phyloP scores from a whole-genome alignment of 139 green algal species.

The Chlamydomonas incerta region DNA sequence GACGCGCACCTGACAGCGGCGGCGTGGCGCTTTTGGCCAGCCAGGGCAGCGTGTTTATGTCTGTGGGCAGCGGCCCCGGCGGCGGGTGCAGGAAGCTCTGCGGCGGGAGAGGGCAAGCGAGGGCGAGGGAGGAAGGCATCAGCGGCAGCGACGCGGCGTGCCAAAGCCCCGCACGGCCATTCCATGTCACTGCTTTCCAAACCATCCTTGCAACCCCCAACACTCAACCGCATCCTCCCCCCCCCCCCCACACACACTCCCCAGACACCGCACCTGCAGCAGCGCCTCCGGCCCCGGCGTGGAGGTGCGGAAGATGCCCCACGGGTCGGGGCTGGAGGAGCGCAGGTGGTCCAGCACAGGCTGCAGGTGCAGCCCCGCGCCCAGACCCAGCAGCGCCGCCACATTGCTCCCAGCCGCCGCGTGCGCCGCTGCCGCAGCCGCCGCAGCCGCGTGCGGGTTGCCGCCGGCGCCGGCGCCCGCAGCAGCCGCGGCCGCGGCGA shows the following conservation, averaged over 20 bases:
- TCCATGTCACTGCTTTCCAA: no score
- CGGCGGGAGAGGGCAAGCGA: no score
- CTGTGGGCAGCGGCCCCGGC: background rate
- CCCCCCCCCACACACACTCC: no score
- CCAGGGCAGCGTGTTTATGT: constrained; percentile 35
- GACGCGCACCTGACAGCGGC: constrained; percentile 28
- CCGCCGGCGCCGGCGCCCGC: no score
- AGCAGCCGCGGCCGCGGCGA: background rate
- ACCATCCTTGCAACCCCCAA: no score
- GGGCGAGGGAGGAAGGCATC: no score
- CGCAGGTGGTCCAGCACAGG: constrained; percentile 18
- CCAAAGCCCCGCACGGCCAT: no score
- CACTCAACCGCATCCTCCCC: no score
- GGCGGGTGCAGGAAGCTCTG: background rate
- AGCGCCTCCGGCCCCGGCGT: constrained; percentile 34
- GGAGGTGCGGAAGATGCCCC: constrained; percentile 31
- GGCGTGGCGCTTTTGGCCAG: constrained; percentile 36
- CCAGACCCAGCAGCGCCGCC: constrained; percentile 20
- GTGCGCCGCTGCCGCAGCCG: no score
- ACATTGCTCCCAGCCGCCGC: background rate
- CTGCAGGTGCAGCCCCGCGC: background rate
- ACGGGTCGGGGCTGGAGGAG: constrained; percentile 22
- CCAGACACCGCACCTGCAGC: constrained; percentile 15
- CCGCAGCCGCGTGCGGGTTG: no score
- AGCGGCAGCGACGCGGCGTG: no score